These are phyloP conservation scores for Artemisia tridentata DNA, from an alignment of 129 eudicot species.

Conservation along the genomic window DNA sequence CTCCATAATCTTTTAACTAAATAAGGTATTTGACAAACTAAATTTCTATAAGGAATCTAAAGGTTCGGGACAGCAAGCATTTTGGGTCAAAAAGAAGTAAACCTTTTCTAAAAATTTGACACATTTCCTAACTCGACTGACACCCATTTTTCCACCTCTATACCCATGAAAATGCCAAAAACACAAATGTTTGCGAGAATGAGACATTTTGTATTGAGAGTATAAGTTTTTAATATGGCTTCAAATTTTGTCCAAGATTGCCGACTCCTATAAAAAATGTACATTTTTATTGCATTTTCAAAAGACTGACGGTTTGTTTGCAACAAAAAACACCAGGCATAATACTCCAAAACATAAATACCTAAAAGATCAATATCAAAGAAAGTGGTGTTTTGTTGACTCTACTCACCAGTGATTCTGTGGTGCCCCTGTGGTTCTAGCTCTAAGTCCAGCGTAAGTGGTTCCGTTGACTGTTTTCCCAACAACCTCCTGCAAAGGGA, in stretches of 20 bases:
- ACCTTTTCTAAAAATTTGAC: neutral
- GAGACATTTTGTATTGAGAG: neutral
- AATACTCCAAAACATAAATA: neutral
- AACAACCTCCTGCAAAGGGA: conserved; percentile 61
- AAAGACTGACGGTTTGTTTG: neutral
- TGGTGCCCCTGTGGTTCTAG: conserved; percentile 99
- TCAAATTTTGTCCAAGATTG: neutral
- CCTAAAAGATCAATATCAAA: too few species aligned
- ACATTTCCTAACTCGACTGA: neutral
- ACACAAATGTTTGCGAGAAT: neutral
- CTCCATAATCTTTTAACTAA: neutral
- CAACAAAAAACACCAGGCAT: neutral
- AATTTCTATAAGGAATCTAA: neutral
- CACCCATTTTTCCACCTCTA: neutral
- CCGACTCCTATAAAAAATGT: neutral
- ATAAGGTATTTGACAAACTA: neutral
- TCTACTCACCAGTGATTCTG: conserved; percentile 84
- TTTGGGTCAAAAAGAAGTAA: neutral
- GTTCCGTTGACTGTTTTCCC: conserved; percentile 99
- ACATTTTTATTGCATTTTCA: neutral
- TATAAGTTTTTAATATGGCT: neutral
- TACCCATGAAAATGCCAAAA: neutral
- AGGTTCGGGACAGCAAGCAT: neutral
- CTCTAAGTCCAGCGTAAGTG: conserved; percentile 91
- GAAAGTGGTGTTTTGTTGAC: neutral